Base-by-base conservation (phyloP, 1,284 basidiomycete species). In the Blastosporella zonata region DNA sequence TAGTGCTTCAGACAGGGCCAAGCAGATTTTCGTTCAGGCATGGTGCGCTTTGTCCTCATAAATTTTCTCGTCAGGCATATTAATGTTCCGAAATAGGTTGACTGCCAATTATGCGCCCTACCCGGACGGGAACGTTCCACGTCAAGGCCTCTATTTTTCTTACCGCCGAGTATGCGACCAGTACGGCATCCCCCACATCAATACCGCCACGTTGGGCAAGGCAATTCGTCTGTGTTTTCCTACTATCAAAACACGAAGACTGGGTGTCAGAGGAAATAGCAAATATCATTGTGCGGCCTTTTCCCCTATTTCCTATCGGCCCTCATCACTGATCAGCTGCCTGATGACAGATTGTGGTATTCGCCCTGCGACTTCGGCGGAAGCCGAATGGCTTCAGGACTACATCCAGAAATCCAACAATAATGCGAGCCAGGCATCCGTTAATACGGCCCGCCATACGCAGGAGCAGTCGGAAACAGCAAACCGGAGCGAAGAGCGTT, bases 121-220 rank as follows among this genome's bases (percentile, higher is more conserved):
- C 65, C 88, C 88, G 31, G 90, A 93, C 68, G 91, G 90, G 46
- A 93, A 92, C 66, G 90, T 93, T 59, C 83, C 87, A 54, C 78
- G 90, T 61, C 85, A 95, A 69, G 82, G 89, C 43, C 79, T 96
- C 46, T 96, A 95, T 69, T 90, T 92, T 63, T 93, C 91, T 34
- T 96, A 95, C 71, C 82, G 93, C 55, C 78, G 90, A 53, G 84
- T 93, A 48, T 95, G 92, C 68, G 88, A 91, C 69, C 84, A 89
- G 68, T 90, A 93, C 68, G 84, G 87, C 44, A 90, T 93, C 57
- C 89, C 89, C 52, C 90, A 93, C 62, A 92, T 95, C 73, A 96
- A 94, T 73, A 92, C 93, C 35, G 93, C 93, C 53, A 93, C 92
- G 3, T 78, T 96, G 59, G 93, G 93, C 55, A 96, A 97, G 70